Conservation (phyloP, 148 eudicot species). For the Rhododendron griersonianum region DNA sequence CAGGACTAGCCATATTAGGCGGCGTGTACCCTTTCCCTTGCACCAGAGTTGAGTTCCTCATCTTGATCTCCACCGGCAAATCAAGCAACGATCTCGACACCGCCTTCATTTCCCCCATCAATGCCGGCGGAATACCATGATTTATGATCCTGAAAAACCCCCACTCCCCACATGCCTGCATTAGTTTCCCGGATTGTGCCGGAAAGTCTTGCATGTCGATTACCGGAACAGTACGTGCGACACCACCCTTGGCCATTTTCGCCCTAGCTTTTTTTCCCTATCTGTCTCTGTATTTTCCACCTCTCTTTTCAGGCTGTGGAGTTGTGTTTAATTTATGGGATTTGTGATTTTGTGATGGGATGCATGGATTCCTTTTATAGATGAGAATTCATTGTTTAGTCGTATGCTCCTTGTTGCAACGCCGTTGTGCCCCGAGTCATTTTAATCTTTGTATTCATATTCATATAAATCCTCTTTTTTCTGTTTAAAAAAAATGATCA, state of each 20-base stretch:
- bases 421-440: too few relatives aligned
- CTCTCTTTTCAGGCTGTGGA: too few relatives aligned
- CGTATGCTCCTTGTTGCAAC: too few relatives aligned
- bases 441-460: too few relatives aligned
- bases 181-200: conserved; percentile 2
- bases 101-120: conserved; percentile 20
- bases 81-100: conserved; percentile 12
- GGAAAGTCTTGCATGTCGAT: conserved; percentile 6
- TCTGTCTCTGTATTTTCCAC: too few relatives aligned
- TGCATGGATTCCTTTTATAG: too few relatives aligned
- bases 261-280: too few relatives aligned
- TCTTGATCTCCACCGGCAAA: conserved; percentile 23
- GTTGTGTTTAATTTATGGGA: too few relatives aligned
- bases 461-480: too few relatives aligned
- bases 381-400: too few relatives aligned
- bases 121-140: conserved; percentile 5
- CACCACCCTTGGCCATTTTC: not conserved
- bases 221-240: not conserved
- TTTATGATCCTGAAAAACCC: conserved; percentile 26
- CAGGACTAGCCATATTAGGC: conserved; percentile 1
- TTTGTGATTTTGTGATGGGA: too few relatives aligned
- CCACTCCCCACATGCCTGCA: conserved; percentile 20
- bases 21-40: conserved; percentile 14
- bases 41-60: not conserved
- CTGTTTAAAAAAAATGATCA: too few relatives aligned